Percentiles rank a stretch among this genome's conserved stretches.
These are phyloP conservation scores for Lolium multiflorum DNA, from an alignment of 176 grass and related monocot species.

Conservation along the genomic window DNA sequence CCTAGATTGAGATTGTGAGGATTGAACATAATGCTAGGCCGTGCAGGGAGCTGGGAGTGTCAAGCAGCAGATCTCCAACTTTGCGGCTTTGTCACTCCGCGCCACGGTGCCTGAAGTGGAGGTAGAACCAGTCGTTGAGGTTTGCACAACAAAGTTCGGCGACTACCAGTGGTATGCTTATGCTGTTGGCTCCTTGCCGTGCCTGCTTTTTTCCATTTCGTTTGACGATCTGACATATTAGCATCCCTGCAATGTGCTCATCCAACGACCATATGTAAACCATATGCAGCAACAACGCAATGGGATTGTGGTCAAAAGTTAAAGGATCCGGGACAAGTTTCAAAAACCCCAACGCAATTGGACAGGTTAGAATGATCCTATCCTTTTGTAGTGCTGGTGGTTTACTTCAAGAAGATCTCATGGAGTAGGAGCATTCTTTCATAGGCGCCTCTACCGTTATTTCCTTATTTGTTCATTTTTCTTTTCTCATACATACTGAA, in stretches of 20 bases:
- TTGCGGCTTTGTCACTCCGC: slow-evolving; percentile 62
- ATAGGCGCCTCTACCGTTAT: not conserved
- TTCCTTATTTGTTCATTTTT: slow-evolving; percentile 5
- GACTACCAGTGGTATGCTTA: slow-evolving; percentile 97
- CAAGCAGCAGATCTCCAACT: slow-evolving; percentile 78
- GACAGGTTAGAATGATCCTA: slow-evolving; percentile 59
- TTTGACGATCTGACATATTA: not conserved
- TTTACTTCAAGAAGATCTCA: slow-evolving; percentile 26
- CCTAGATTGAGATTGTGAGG: not conserved
- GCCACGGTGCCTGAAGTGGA: slow-evolving; percentile 64
- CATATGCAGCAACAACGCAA: slow-evolving; percentile 87
- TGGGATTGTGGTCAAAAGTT: slow-evolving; percentile 93
- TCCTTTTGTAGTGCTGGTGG: not conserved
- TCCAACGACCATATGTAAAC: slow-evolving; percentile 12
- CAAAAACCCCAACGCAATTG: slow-evolving; percentile 86
- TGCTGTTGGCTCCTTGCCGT: not conserved
- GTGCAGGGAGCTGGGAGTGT: slow-evolving; percentile 67
- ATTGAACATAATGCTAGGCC: not conserved
- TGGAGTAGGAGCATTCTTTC: not conserved
- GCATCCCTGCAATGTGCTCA: slow-evolving; percentile 13
- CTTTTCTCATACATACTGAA: slow-evolving; percentile 29
- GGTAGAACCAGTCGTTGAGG: slow-evolving; percentile 79
- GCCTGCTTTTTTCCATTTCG: not conserved
- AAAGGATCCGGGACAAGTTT: slow-evolving; percentile 87
- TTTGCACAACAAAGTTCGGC: slow-evolving; percentile 76